Conservation (phyloP, 306 rosid species). For the Prunus kanzakura region DNA sequence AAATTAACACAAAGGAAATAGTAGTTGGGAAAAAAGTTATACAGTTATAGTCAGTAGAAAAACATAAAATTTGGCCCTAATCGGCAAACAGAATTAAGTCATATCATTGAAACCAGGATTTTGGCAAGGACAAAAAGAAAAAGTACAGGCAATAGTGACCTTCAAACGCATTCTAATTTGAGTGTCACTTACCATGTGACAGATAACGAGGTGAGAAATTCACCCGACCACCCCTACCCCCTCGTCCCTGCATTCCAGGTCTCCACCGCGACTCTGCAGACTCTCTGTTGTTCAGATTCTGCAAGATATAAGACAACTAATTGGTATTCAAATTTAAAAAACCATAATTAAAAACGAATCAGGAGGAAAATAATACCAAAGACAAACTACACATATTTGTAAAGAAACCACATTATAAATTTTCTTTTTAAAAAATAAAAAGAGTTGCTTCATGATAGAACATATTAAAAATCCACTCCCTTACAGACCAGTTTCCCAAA, state of each 20-base stretch:
- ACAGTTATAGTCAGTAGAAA: constrained; percentile 8
- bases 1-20: neutral
- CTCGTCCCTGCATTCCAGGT: constrained; percentile 68
- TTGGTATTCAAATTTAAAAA: neutral
- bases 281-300: constrained; percentile 77
- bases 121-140: neutral
- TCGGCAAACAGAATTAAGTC: neutral
- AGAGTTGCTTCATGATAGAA: neutral
- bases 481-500: neutral
- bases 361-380: neutral
- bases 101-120: neutral
- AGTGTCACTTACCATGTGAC: constrained; percentile 60
- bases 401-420: neutral
- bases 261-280: constrained; percentile 74
- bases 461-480: neutral
- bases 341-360: neutral
- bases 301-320: constrained; percentile 36
- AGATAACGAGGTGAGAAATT: constrained; percentile 53
- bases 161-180: constrained; percentile 8
- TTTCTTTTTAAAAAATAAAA: neutral
- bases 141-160: constrained; percentile 9
- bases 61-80: neutral
- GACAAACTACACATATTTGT: neutral
- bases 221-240: constrained; percentile 75
- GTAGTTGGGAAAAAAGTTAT: constrained; percentile 7